Evolutionary conservation across 768 basidiomycete species (phyloP).

Genomic region (Inosperma sp.): DNA sequence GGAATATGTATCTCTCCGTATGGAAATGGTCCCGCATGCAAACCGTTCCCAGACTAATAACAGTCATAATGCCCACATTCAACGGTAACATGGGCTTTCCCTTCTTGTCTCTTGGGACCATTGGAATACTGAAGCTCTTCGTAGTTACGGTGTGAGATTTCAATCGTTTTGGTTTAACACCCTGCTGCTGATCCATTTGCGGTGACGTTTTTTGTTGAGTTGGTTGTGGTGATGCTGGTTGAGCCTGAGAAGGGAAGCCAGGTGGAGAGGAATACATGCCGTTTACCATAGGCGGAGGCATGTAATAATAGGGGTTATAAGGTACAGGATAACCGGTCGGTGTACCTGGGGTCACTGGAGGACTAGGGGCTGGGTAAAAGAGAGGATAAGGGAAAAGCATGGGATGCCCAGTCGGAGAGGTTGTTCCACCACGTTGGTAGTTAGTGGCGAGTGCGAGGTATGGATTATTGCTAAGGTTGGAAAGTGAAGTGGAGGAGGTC

Average conservation of each 20-base stretch:
- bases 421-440: constrained; percentile 20
- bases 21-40: constrained; percentile 83
- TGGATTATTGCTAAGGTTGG: constrained; percentile 31
- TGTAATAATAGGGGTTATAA: constrained; percentile 44
- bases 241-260: constrained; percentile 19
- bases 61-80: constrained; percentile 85
- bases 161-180: constrained; percentile 68
- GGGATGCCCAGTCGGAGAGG: constrained; percentile 26
- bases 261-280: constrained; percentile 34
- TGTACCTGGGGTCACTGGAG: constrained; percentile 36
- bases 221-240: constrained; percentile 14
- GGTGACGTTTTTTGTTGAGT: constrained; percentile 19
- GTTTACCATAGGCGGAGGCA: constrained; percentile 35
- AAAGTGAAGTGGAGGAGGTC: constrained; percentile 25
- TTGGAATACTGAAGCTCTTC: constrained; percentile 72
- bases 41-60: constrained; percentile 67
- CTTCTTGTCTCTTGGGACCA: constrained; percentile 69
- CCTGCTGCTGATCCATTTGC: constrained; percentile 37
- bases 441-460: constrained; percentile 32
- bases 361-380: constrained; percentile 37
- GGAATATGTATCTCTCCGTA: constrained; percentile 85
- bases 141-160: constrained; percentile 80
- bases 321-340: constrained; percentile 29
- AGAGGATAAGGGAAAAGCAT: constrained; percentile 42
- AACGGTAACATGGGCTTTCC: constrained; percentile 71